These are phyloP conservation scores for Yarrowia divulgata DNA, from an alignment of 805 yeast species.

Conservation along the genomic window DNA sequence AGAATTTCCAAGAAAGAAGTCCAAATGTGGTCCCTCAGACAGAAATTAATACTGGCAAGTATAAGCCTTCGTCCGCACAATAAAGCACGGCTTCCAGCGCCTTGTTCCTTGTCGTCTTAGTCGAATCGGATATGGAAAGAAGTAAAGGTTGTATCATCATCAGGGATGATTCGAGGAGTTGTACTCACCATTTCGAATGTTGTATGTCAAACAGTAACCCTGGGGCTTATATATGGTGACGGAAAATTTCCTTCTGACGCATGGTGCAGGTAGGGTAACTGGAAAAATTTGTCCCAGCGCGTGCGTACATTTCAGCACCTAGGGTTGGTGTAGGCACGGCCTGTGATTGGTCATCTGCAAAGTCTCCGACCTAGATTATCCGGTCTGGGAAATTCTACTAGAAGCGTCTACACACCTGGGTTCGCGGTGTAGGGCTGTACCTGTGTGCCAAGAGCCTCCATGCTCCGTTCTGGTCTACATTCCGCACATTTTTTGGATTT, in stretches of 20 bases:
- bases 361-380: conserved; percentile 15
- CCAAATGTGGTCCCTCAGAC: conserved; percentile 43
- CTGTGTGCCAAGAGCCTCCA: conserved; percentile 5
- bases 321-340: conserved; percentile 17
- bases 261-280: conserved; percentile 26
- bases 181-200: conserved; percentile 35
- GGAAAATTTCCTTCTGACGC: conserved; percentile 13
- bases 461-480: conserved; percentile 11
- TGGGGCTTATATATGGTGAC: conserved; percentile 36
- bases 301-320: conserved; percentile 36
- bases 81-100: conserved; percentile 35
- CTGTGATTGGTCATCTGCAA: conserved; percentile 21
- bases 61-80: conserved; percentile 48
- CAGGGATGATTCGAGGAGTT: conserved; percentile 18
- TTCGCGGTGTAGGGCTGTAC: neutral
- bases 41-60: conserved; percentile 54
- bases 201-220: conserved; percentile 12
- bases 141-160: conserved; percentile 52
- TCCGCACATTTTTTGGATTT: conserved; percentile 3
- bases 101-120: conserved; percentile 53
- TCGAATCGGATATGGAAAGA: conserved; percentile 53
- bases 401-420: neutral
- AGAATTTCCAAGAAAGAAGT: neutral
- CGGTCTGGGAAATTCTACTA: neutral
- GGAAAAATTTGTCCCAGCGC: conserved; percentile 3